Evolutionary conservation across 495 filamentous ascomycete species (phyloP), one percentile per base, ranked within the genome.

Genomic region (Aspergillus kassunensis): DNA sequence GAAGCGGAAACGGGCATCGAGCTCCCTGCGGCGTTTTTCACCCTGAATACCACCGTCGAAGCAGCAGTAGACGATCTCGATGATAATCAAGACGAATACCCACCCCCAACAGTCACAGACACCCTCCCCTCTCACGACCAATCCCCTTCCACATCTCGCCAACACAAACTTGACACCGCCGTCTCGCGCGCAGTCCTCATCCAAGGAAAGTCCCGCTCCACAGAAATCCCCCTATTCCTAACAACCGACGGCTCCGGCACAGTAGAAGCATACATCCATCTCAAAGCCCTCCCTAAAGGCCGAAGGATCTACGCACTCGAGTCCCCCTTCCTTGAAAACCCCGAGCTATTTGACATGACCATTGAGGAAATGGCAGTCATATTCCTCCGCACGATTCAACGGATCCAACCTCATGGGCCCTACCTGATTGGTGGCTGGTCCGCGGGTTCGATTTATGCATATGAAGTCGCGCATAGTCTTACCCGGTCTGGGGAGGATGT

Each of bases 371-470:
- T 35, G 27, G 52, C 52, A 13, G 35, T 11, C 4, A 19, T 40
- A 3, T 40, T 35, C 35, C 16, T 54, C 10, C 2, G 13, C 0
- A 42, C 52, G 9, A 54, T 54, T 34, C 37, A 49, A 34, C 35
- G 25, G 16, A 36, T 51, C 33, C 54, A 51, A 21, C 54, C 54
- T 5, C 16, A 35, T 5, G 54, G 54, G 1, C 54, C 54, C 0
- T 56, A 56, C 29, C 23, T 47, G 7, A 24, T 56, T 4, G 54
- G 48, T 13, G 54, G 54, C 1, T 56, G 48, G 41, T 56, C 54
- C 7, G 44, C 49, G 12, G 54, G 47, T 21, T 25, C 24, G 2
- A 21, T 47, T 20, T 25, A 51, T 25, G 54, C 54, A 5, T 51
- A 41, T 23, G 54, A 56, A 15, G 44, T 51, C 13, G 42, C 41